Evolutionary conservation across 305 asterid genomes (phyloP), one percentile per base, ranked within the genome.

Genomic region (Andrographis paniculata): DNA sequence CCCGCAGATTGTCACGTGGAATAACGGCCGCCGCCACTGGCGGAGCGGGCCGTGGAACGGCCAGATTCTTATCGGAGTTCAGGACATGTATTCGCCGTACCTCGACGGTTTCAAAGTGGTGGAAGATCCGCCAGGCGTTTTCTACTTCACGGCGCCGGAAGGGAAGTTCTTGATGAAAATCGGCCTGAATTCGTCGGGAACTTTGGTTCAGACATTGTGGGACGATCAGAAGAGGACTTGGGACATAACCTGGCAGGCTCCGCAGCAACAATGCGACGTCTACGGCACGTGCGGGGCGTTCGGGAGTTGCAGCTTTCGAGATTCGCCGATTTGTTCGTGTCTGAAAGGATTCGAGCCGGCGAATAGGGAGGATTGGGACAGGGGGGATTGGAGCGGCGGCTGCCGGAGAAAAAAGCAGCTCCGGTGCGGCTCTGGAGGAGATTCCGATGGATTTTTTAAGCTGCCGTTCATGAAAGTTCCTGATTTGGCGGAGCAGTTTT

Each of bases 31-130:
- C 0, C 82, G 76, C 8, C 40, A 53, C 50, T 68, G 67, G 71
- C 17, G 79, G 33, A 65, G 74, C 60, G 79, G 82, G 20, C 75
- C 78, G 0, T 71, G 82, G 82, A 65, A 71, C 58, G 78, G 82
- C 4, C 38, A 33, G 38, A 33, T 33, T 33, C 38, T 33, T 5
- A 64, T 67, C 12, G 82, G 78, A 0, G 56, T 71, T 1, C 65
- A 55, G 48, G 73, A 56, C n/a, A 70, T 67, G 76, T 58, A 71
- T 16, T 60, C 75, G 3, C 73, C 66, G 0, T 67, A 64, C 61
- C 62, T 49, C 17, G 66, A 63, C 3, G 72, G 75, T 3, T 63
- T 70, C 53, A 59, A 27, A 0, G 56, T 66, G 37, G 62, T 42
- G 13, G 31, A 65, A 18, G 62, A 70, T 24, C 14, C 6, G 0